phyloP scores from a whole-genome alignment of 1,139 yeast genomes.

The Hansenula sp. region DNA sequence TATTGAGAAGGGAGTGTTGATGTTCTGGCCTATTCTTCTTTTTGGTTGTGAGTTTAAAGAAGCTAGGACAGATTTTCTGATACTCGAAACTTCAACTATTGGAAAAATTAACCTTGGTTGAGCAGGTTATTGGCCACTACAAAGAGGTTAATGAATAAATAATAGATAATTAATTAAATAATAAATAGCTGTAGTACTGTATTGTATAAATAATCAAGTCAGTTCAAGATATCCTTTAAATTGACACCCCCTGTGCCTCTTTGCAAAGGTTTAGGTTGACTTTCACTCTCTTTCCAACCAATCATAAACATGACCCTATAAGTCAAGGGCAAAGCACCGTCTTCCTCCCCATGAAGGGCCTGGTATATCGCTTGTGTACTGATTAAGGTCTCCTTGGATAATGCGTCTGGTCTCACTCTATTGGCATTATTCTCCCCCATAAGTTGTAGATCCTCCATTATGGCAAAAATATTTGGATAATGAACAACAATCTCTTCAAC shows the following conservation, averaged over 20 bases:
- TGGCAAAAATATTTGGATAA: constrained; percentile 68
- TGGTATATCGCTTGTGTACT: constrained; percentile 77
- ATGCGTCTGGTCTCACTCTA: constrained; percentile 45
- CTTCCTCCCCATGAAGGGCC: constrained; percentile 61
- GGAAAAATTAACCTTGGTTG: no score
- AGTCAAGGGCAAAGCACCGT: constrained; percentile 47
- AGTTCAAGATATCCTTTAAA: constrained; percentile 53
- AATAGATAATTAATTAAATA: no score
- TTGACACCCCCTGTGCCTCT: constrained; percentile 69
- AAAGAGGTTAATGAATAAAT: no score
- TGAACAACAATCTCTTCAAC: constrained; percentile 81
- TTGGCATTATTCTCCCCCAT: constrained; percentile 88
- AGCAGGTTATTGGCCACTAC: no score
- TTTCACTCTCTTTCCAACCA: constrained; percentile 78
- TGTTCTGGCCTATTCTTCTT: no score
- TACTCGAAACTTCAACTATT: no score
- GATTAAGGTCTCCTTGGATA: constrained; percentile 62
- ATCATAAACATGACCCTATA: constrained; percentile 77
- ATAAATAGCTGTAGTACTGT: no score
- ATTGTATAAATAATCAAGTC: neutral
- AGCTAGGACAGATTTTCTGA: no score
- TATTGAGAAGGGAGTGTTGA: no score
- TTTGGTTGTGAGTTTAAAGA: no score
- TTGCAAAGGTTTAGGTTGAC: constrained; percentile 67
- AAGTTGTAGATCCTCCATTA: constrained; percentile 66